Base-by-base conservation (phyloP, 2,329 filamentous ascomycete genomes). In the Colletotrichum sp. region DNA sequence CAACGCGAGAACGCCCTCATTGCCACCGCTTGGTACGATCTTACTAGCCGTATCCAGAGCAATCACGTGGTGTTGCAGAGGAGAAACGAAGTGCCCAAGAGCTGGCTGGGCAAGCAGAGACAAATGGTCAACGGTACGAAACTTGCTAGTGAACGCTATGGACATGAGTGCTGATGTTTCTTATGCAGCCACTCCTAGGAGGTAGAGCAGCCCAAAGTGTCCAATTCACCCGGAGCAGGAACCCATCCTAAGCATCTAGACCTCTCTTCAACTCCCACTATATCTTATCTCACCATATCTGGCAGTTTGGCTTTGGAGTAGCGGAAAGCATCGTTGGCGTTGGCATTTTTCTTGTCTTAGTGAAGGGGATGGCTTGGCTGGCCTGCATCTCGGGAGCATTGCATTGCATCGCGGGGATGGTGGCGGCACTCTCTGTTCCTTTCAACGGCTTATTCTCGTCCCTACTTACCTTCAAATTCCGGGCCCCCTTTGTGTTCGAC, bases 61-160 rank as follows among this genome's bases (percentile, higher is more conserved):
- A 96, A 96, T 83, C 94, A 94, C 77, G 93, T 96, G 57, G 92
- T 95, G 71, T 85, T 98, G 77, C 94, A 96, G 82, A 88, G 95
- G 78, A 90, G 94, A 79, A 92, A 92, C 79, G 94, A 96, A 80
- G 90, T 91, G 79, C 94, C 94, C 16, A 93, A 92, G 85, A 96
- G 94, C 85, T 98, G 94, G 94, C 86, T 98, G 80, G 94, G 94
- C 81, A 96, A 94, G 87, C 95, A 97, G 88, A 91, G 95, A 82
- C 91, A 92, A 82, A 88, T 93, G 87, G 91, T 94, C 79, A 93
- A 93, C 83, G 89, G 88, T 91, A 71, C 80, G 86, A 15, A 24
- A 48, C 55, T 79, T 39, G 10, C 39, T 30, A 24, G 24, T 30
- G 21, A 28, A 5, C 43, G 18, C 24, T 13, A 69, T 26, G 36